Conservation (phyloP, 345 rosid genomes). For the Odontarrhena argentea region DNA sequence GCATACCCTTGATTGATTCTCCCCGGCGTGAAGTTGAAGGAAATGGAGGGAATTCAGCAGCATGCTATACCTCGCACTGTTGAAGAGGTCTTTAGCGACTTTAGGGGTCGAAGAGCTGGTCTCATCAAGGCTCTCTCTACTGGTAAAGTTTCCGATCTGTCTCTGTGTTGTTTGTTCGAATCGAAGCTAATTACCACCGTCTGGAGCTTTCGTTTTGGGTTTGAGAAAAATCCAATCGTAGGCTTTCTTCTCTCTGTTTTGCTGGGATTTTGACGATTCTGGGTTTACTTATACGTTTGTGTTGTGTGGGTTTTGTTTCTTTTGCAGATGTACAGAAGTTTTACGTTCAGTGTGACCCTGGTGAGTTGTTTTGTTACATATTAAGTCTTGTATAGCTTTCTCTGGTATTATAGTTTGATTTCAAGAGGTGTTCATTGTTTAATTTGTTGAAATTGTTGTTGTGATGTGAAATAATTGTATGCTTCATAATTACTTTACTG, state of each 20-base stretch:
- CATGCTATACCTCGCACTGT: conserved; percentile 58
- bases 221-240: conserved; percentile 3
- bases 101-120: conserved; percentile 70
- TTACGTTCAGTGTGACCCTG: conserved; percentile 70
- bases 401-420: neutral
- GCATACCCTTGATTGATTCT: conserved; percentile 14
- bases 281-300: conserved; percentile 14
- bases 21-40: conserved; percentile 17
- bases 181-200: conserved; percentile 16
- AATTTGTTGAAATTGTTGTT: neutral
- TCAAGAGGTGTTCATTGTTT: neutral
- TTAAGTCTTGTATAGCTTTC: conserved; percentile 26
- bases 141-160: conserved; percentile 39
- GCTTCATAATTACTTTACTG: conserved; percentile 3
- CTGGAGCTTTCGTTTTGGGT: conserved; percentile 8
- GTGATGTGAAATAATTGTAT: neutral
- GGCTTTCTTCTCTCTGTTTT: conserved; percentile 13
- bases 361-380: conserved; percentile 43
- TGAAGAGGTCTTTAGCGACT: conserved; percentile 75
- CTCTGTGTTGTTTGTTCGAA: conserved; percentile 4
- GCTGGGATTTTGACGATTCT: conserved; percentile 24
- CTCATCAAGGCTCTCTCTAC: conserved; percentile 69
- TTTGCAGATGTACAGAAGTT: conserved; percentile 66
- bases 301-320: conserved; percentile 16
- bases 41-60: conserved; percentile 50